These are phyloP conservation scores for Symbiodinium pilosum DNA, from an alignment of 73 alveolate species.

Conservation along the genomic window DNA sequence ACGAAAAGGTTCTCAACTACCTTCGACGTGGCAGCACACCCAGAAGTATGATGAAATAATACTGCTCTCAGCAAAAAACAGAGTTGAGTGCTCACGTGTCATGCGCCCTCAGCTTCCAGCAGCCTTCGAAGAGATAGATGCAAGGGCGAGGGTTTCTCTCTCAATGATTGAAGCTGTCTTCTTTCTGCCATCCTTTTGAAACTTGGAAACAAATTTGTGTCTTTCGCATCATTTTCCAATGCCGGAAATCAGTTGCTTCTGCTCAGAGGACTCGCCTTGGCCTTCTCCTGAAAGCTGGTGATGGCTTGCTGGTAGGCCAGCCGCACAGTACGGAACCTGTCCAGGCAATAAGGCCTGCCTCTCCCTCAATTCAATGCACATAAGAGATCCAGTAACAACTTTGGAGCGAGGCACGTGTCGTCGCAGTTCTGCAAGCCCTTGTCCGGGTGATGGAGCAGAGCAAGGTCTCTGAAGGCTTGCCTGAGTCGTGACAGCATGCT, in stretches of 20 bases:
- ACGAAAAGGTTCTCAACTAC: too few species aligned
- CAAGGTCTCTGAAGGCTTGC: constrained; percentile 75
- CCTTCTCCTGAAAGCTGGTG: constrained; percentile 73
- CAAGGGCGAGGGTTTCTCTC: neutral
- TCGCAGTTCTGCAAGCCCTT: constrained; percentile 55
- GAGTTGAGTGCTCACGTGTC: too few species aligned
- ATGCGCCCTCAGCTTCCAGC: neutral
- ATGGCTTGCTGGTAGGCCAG: constrained; percentile 63
- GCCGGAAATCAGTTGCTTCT: too few species aligned
- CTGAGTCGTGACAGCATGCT: neutral
- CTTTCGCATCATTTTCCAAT: neutral
- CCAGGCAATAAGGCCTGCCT: too few species aligned
- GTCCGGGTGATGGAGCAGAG: constrained; percentile 87
- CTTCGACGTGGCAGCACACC: too few species aligned
- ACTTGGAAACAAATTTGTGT: neutral
- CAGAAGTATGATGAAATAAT: too few species aligned
- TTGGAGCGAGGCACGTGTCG: constrained; percentile 15
- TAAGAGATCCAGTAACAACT: too few species aligned
- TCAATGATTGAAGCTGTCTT: neutral
- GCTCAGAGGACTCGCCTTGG: neutral
- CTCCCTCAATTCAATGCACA: too few species aligned
- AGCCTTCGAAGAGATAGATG: neutral
- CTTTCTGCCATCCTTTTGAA: neutral
- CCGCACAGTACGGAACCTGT: constrained; percentile 63
- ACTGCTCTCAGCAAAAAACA: too few species aligned